Base-by-base conservation (phyloP, 306 rosid genomes). In the Quercus mongolica region DNA sequence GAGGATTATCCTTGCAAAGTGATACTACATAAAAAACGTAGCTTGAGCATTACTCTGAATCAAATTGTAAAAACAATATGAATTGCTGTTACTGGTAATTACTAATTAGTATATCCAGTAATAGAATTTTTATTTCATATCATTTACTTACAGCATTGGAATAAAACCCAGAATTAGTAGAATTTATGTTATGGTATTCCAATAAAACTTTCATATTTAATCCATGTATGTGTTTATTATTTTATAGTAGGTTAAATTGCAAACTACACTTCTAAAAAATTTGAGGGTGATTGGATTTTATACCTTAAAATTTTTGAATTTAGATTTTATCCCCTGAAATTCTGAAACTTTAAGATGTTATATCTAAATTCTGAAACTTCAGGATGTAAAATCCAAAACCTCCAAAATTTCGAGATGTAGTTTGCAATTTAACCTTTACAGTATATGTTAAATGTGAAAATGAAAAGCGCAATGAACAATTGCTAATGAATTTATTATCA, bases 261-360 rank as follows among this genome's bases (percentile, higher is more conserved):
- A 41, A 41, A 41, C 12, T 8, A 41, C 11, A 2, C 11, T 2
- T 1, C 12, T 41, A 41, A 41, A 41, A 8, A 8, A 2, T 41
- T 38, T 41, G 11, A 41, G 12, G 3, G 12, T 41, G 12, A 0
- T 41, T 41, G 11, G 1, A 41, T 41, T 41, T 7, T 41, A 41
- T 8, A 8, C 3, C 11, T 7, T 8, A 12, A 41, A 8, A 11
- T 41, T 7, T 35, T 38, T 0, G 10, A 6, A 38, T 38, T 38
- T 38, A 38, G 2, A 6, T 6, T 38, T 38, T 6, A 6, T 0
- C 0, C 0, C 2, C 0, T 6, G 2, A 38, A 38, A 38, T 38
- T 38, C 1, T 38, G 0, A 1, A 6, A 38, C 2, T 38, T 38
- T 0, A 38, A 1, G 2, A 1, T 7, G 3, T 38, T 1, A 38